A percentile compares a stretch with the other conserved stretches of the same genome.
Evolutionary conservation across 768 basidiomycete genomes (phyloP).

Genomic region (Rhizopogon sp.): DNA sequence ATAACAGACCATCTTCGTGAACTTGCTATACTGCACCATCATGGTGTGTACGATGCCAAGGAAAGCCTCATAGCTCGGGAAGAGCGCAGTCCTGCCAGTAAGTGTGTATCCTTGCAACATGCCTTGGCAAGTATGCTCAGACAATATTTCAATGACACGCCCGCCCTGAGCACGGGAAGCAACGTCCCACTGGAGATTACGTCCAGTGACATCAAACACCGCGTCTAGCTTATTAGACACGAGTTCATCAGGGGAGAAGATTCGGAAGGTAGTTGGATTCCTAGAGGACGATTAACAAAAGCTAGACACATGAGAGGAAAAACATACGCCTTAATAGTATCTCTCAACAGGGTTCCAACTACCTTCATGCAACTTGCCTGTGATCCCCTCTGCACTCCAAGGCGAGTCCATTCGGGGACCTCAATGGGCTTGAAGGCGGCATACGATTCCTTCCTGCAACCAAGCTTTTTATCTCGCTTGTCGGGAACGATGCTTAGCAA

Average conservation of each 20-base stretch:
- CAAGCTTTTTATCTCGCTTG: conserved; percentile 54
- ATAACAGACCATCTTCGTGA: conserved; percentile 66
- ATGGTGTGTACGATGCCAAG: conserved; percentile 86
- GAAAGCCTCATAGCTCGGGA: conserved; percentile 92
- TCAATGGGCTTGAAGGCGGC: conserved; percentile 54
- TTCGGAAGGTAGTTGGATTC: conserved; percentile 76
- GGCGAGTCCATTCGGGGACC: conserved; percentile 61
- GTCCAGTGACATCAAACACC: conserved; percentile 58
- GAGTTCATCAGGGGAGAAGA: conserved; percentile 89
- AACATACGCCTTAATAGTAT: conserved; percentile 50
- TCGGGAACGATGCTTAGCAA: conserved; percentile 59
- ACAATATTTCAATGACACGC: conserved; percentile 83
- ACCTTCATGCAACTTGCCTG: conserved; percentile 78
- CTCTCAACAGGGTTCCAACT: conserved; percentile 51
- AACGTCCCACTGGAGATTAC: conserved; percentile 86
- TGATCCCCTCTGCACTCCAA: conserved; percentile 45
- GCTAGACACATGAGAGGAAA: not conserved
- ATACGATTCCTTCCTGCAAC: conserved; percentile 66
- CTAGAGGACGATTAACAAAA: conserved; percentile 24
- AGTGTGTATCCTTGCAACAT: conserved; percentile 93
- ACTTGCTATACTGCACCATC: conserved; percentile 89
- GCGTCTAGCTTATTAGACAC: conserved; percentile 87
- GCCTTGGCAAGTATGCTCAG: conserved; percentile 84
- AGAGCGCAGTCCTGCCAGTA: conserved; percentile 78
- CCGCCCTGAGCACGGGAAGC: conserved; percentile 66